phyloP scores from a whole-genome alignment of 2,329 filamentous ascomycete genomes.

The Beauveria pseudobassiana region DNA sequence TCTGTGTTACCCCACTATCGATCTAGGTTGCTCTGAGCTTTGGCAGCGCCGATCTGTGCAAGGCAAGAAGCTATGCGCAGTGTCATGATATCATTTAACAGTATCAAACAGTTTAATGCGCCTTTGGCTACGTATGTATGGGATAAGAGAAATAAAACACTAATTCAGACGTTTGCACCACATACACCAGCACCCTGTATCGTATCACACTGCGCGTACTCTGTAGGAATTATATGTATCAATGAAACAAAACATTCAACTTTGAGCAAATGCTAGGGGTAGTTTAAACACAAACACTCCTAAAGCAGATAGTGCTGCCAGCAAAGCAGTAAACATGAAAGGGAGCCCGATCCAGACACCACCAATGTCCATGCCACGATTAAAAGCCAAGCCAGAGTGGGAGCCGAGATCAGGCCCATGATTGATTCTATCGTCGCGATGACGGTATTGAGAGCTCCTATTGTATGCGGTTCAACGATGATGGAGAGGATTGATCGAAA shows the following conservation, averaged over 20 bases:
- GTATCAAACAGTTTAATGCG: too few relatives aligned
- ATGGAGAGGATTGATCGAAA: conserved; percentile 44
- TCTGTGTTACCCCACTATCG: neutral
- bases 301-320: conserved; percentile 23
- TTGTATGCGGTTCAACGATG: conserved; percentile 44
- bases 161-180: too few relatives aligned
- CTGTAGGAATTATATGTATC: too few relatives aligned
- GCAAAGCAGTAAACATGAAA: conserved; percentile 31
- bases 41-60: too few relatives aligned
- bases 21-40: neutral
- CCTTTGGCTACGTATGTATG: too few relatives aligned
- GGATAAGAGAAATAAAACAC: too few relatives aligned
- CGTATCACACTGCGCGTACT: too few relatives aligned
- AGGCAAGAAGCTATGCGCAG: too few relatives aligned
- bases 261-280: conserved; percentile 13
- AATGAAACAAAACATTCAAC: neutral
- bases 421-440: conserved; percentile 42
- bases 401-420: conserved; percentile 39
- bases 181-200: too few relatives aligned
- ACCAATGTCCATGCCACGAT: conserved; percentile 37
- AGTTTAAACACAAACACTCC: conserved; percentile 25
- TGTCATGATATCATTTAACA: too few relatives aligned
- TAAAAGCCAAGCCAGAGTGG: conserved; percentile 39
- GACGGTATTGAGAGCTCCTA: conserved; percentile 46
- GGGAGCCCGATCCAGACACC: conserved; percentile 43